Conservation (phyloP, 2,329 filamentous ascomycete species). For the Sordariomycetes sp. region DNA sequence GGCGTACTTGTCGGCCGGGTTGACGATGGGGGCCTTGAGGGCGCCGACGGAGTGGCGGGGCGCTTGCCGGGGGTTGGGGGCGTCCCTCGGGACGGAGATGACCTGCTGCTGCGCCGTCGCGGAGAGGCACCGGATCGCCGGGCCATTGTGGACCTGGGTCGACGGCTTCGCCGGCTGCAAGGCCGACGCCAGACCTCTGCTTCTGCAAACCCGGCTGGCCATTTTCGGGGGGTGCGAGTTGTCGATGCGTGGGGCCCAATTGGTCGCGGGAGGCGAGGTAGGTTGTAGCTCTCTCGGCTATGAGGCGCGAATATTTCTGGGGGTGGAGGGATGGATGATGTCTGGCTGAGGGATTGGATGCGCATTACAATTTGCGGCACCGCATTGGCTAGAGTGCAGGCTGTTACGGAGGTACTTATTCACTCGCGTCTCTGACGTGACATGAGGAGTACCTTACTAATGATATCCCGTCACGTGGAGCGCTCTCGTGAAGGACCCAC, state of each 20-base stretch:
- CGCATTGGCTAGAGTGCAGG: background rate
- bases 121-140: conserved; percentile 34
- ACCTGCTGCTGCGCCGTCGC: conserved; percentile 28
- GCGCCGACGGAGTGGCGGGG: conserved; percentile 38
- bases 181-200: conserved; percentile 40
- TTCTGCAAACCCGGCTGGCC: conserved; percentile 29
- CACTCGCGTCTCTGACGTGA: background rate
- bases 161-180: conserved; percentile 36
- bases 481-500: background rate
- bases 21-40: conserved; percentile 68
- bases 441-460: background rate
- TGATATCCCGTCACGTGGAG: background rate
- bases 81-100: conserved; percentile 46
- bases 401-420: background rate
- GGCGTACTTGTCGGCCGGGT: conserved; percentile 86
- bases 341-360: background rate
- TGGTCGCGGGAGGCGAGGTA: conserved; percentile 11
- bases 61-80: conserved; percentile 54
- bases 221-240: conserved; percentile 7
- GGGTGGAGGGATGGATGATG: conserved; percentile 4
- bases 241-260: conserved; percentile 25
- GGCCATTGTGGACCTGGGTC: conserved; percentile 23
- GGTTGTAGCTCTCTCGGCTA: background rate
- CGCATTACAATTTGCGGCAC: conserved; percentile 3
- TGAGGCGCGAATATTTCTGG: conserved; percentile 1